A percentile compares a stretch with the other conserved stretches of the same genome.
phyloP scores from a whole-genome alignment of 1,284 basidiomycete species.

The Spongispora temasekensis region DNA sequence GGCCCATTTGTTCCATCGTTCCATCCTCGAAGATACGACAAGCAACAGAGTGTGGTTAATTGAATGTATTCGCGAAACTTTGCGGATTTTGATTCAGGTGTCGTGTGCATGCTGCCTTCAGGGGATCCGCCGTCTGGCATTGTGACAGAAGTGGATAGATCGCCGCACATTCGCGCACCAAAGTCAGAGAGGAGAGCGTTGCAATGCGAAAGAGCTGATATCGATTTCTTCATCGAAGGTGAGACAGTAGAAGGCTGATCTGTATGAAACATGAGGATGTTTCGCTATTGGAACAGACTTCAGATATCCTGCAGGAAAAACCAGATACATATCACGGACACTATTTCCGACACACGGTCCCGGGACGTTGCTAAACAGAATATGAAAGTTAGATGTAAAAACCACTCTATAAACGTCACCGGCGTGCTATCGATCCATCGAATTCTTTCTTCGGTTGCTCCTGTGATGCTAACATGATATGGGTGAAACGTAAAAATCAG shows the following conservation, averaged over 20 bases:
- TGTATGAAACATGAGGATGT: background rate
- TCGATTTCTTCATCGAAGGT: background rate
- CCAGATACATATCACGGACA: background rate
- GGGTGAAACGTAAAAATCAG: too few relatives aligned
- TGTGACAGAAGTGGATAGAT: background rate
- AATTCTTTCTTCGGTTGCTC: too few relatives aligned
- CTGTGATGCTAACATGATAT: too few relatives aligned
- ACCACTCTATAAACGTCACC: background rate
- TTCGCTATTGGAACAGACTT: background rate
- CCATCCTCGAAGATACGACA: slow-evolving; percentile 26
- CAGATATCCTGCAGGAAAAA: background rate
- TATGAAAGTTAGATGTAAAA: background rate
- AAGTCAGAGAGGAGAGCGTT: slow-evolving; percentile 3
- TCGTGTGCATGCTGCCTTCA: background rate
- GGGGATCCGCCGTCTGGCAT: background rate
- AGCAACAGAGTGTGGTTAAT: slow-evolving; percentile 22
- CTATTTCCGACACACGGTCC: slow-evolving; percentile 2
- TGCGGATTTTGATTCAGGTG: slow-evolving; percentile 2
- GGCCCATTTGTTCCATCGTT: slow-evolving; percentile 26
- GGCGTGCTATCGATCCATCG: background rate
- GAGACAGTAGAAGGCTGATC: background rate
- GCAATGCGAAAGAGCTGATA: background rate
- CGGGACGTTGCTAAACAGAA: slow-evolving; percentile 8
- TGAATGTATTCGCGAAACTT: slow-evolving; percentile 24
- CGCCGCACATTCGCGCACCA: slow-evolving; percentile 1